A percentile compares a stretch with the other conserved stretches of the same genome.
Conservation (phyloP, 169 alveolate species). For the Plasmodium inui region DNA sequence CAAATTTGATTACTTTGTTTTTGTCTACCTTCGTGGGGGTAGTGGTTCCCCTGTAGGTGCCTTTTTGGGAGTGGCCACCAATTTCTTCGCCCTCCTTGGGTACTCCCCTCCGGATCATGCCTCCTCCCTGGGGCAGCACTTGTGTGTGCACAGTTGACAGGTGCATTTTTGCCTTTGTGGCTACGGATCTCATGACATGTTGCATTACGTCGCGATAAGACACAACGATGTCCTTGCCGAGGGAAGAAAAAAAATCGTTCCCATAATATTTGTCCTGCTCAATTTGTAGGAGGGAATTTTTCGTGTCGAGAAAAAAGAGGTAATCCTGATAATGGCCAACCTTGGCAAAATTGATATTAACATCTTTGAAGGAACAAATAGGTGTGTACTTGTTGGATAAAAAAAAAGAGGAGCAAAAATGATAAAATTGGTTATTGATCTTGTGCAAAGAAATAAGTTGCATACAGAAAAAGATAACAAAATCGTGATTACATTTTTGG, state of each 20-base stretch:
- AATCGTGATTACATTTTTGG: slow-evolving; percentile 15
- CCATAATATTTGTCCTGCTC: slow-evolving; percentile 15
- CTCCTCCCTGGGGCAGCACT: neutral
- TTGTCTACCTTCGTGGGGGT: neutral
- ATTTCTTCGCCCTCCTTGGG: neutral
- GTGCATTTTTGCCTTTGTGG: neutral
- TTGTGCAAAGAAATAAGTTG: slow-evolving; percentile 37
- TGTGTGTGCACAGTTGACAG: neutral
- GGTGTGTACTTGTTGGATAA: slow-evolving; percentile 30
- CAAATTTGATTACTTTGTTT: slow-evolving; percentile 37
- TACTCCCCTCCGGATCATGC: neutral
- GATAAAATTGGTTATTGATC: slow-evolving; percentile 50
- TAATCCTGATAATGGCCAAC: slow-evolving; percentile 19
- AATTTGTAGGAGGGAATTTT: slow-evolving; percentile 17
- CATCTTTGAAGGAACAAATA: slow-evolving; percentile 34
- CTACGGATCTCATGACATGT: neutral
- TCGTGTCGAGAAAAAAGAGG: slow-evolving; percentile 14
- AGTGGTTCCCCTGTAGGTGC: neutral
- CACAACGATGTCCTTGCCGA: slow-evolving; percentile 5
- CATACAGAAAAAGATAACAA: slow-evolving; percentile 49
- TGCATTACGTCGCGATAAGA: neutral
- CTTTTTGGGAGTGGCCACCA: neutral
- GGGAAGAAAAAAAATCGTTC: neutral
- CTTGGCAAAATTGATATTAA: slow-evolving; percentile 26
- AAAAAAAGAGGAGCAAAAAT: slow-evolving; percentile 48